Evolutionary conservation across 805 yeast genomes (phyloP), one percentile per base, ranked within the genome.

Genomic region (Ogataea allantospora): DNA sequence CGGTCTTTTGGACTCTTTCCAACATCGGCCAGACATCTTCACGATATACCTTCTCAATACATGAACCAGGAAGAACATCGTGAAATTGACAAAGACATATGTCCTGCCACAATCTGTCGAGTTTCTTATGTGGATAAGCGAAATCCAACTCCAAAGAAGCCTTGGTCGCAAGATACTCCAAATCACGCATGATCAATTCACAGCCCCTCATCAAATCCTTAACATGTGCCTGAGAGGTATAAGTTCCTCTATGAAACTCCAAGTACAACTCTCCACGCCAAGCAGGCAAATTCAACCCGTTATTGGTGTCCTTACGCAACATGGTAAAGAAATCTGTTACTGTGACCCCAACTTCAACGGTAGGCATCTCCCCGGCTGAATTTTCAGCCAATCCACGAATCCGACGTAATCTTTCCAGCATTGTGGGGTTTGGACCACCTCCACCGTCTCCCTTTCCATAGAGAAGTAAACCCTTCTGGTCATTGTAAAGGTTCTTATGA

Each of bases 401-500:
- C 51, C 98, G 79, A 57, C 98, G 78, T 55, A 91, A 71, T 58
- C 88, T 89, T 57, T 93, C 98, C 46, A 91, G 54, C 95, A 88
- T 89, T 55, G 86, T 95, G 26, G 85, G 84, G 4, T 87, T 81
- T 30, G 99, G 98, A 6, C 99, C 99, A 47, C 99, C 99, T 45
- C 99, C 99, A 52, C 99, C 99, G 59, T 91, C 99, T 54, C 99
- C 99, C 53, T 84, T 81, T 26, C 99, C 99, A 53, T 77, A 93
- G 28, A 88, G 67, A 55, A 93, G 66, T 51, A 91, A 67, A 0
- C 95, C 91, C 7, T 85, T 78, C 43, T 85, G 91, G 38, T 81
- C 88, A 44, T 80, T 77, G 40, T 88, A 80, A 48, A 85, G 66
- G 53, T 89, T 87, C 65, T 89, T 85, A 65, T 93, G 95, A 55